phyloP scores from a whole-genome alignment of 139 green algal genomes.

The Trebouxia sp. region DNA sequence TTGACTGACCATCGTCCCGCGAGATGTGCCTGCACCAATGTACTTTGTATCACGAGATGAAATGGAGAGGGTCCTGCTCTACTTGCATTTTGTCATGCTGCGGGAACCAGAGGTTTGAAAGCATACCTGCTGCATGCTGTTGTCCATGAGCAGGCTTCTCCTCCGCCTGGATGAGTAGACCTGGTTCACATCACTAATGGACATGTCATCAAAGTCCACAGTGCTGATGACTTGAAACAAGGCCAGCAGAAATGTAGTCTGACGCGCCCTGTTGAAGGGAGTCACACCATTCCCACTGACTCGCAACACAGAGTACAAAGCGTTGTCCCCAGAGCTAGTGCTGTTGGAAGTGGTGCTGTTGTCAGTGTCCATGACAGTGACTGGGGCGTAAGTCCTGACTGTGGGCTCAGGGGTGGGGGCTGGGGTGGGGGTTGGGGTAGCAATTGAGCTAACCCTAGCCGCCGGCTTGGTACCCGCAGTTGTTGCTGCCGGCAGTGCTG shows the following conservation, averaged over 20 bases:
- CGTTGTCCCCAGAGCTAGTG: not conserved
- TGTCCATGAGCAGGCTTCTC: not conserved
- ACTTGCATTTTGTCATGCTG: too few relatives aligned
- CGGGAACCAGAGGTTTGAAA: too few relatives aligned
- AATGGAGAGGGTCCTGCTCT: too few relatives aligned
- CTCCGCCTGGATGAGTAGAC: constrained; percentile 3
- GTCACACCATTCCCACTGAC: not conserved
- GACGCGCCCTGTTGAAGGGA: constrained; percentile 3
- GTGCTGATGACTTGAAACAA: not conserved
- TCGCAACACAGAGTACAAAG: constrained; percentile 12
- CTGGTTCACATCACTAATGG: constrained; percentile 17
- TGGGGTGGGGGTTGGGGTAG: not conserved
- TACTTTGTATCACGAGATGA: too few relatives aligned
- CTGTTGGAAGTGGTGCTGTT: not conserved
- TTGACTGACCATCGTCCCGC: too few relatives aligned
- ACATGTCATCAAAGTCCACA: constrained; percentile 5
- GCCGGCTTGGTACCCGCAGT: not conserved
- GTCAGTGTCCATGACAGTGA: not conserved
- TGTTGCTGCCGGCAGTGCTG: not conserved
- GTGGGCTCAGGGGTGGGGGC: not conserved
- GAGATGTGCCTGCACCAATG: too few relatives aligned
- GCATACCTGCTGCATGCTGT: not conserved
- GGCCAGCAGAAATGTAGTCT: not conserved
- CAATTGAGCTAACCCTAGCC: too few relatives aligned
- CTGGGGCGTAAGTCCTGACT: not conserved